Evolutionary conservation across 495 filamentous ascomycete species (phyloP), one percentile per base, ranked within the genome.

Genomic region (Aspergillus kassunensis): DNA sequence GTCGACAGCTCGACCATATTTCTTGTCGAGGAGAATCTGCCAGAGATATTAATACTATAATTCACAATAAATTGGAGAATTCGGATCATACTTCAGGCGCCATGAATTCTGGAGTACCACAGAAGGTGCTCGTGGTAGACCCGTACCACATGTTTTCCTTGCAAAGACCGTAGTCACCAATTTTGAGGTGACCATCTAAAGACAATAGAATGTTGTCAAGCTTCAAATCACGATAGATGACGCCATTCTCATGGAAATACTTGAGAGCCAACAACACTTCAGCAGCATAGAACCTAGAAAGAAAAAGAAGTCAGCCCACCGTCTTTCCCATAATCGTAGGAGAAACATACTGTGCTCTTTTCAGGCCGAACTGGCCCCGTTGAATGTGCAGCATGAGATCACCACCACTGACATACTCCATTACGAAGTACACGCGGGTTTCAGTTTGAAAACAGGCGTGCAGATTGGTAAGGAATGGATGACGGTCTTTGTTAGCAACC

Each of bases 61-160:
- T 11, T 11, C 39, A 19, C 5, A 30, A 36, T 16, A 5, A 29
- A 6, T 4, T 11, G 43, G 30, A 43, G 19, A 19, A 6, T 9
- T 5, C 13, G 11, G 13, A 42, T 24, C 80, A 64, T 80, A 95
- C 90, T 80, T 99, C 93, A 10, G 93, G 93, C 12, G 93, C 93
- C 93, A 99, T 99, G 54, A 99, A 99, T 63, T 99, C 93, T 34
- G 93, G 93, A 19, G 93, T 99, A 69, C 93, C 93, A 71, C 93
- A 99, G 74, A 99, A 99, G 21, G 93, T 99, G 72, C 91, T 91
- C 1, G 93, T 99, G 0, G 88, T 96, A 47, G 87, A 89, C 30
- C 91, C 91, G 67, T 97, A 97, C 89, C 91, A 97, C 95, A 99
- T 99, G 54, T 97, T 91, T 63, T 99, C 95, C 69, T 99, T 99